Evolutionary conservation across 2,329 filamentous ascomycete species (phyloP).

Genomic region (Xylaria sp.): DNA sequence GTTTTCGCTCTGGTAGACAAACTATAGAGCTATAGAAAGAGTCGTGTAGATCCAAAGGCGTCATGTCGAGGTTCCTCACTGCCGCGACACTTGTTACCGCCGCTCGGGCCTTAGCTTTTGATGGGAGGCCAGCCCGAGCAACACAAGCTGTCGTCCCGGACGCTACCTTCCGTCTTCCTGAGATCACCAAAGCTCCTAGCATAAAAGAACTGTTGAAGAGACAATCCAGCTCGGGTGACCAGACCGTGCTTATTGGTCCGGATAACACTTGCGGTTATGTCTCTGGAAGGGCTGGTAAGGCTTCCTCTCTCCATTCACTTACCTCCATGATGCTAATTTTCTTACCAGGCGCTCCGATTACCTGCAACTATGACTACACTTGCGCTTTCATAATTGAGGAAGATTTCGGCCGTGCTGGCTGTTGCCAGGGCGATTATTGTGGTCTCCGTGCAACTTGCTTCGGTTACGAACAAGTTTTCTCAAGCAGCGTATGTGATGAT

Average conservation of each 20-base stretch:
- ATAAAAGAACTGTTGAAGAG: conserved; percentile 52
- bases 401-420: conserved; percentile 55
- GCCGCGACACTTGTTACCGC: conserved; percentile 50
- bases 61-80: conserved; percentile 46
- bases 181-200: conserved; percentile 56
- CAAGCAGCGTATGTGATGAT: conserved; percentile 54
- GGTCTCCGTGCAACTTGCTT: conserved; percentile 54
- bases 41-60: conserved; percentile 22
- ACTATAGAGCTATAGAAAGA: conserved; percentile 27
- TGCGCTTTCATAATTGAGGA: conserved; percentile 57
- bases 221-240: conserved; percentile 40
- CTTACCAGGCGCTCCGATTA: conserved; percentile 53
- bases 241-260: conserved; percentile 58
- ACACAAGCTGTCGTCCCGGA: conserved; percentile 52
- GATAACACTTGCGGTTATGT: conserved; percentile 65
- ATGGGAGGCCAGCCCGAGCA: conserved; percentile 49
- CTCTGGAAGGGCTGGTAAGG: conserved; percentile 53
- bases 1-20: conserved; percentile 12
- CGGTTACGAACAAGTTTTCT: conserved; percentile 52
- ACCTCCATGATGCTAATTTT: conserved; percentile 21
- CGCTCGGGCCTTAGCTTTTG: conserved; percentile 52
- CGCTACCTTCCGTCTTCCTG: conserved; percentile 53
- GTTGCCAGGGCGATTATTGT: conserved; percentile 54
- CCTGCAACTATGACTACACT: conserved; percentile 51
- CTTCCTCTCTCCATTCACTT: not conserved